Base-by-base conservation (phyloP, 164 flowering plant genomes). In the Houttuynia cordata region DNA sequence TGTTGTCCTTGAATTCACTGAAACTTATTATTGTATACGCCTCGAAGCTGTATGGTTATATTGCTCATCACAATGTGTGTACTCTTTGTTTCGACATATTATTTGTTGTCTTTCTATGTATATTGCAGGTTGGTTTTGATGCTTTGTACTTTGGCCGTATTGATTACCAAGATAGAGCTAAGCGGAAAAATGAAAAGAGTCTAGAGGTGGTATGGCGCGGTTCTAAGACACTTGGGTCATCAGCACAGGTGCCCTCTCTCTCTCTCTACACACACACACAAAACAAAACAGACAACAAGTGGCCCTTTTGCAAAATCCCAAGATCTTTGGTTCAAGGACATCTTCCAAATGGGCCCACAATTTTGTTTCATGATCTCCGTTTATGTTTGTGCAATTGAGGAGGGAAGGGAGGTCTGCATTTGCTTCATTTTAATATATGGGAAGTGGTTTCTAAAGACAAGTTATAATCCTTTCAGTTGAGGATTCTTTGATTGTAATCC, bases 131-230 rank as follows among this genome's bases (percentile, higher is more conserved):
- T 56, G 96, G 96, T 53, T 89, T 89, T 60, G 93, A 89, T 64
- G 83, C 96, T 37, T 73, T 89, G 22, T 85, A 71, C 72, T 89
- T 84, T 74, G 91, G 83, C 34, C 80, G 94, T 58, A 86, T 89
- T 60, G 96, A 89, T 75, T 89, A 86, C 73, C 96, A 89, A 85
- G 98, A 93, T 64, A 77, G 92, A 71, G 89, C 73, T 45, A 87
- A 84, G 75, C 70, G 98, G 53, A 74, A 79, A 59, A 67, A 55
- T 42, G 92, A 92, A 13, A 92, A 87, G 75, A 83, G 62, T 60
- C 94, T 89, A 58, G 98, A 92, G 76, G 85, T 92, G 74, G 69
- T 92, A 37, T 92, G 98, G 98, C 80, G 62, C 62, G 98, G 96
- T 59, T 93, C 91, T 23, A 84, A 74, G 66, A 78, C 82, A 58